Conservation (phyloP, 192 early-diverging fungal species). For the Rhizophlyctis rosea region DNA sequence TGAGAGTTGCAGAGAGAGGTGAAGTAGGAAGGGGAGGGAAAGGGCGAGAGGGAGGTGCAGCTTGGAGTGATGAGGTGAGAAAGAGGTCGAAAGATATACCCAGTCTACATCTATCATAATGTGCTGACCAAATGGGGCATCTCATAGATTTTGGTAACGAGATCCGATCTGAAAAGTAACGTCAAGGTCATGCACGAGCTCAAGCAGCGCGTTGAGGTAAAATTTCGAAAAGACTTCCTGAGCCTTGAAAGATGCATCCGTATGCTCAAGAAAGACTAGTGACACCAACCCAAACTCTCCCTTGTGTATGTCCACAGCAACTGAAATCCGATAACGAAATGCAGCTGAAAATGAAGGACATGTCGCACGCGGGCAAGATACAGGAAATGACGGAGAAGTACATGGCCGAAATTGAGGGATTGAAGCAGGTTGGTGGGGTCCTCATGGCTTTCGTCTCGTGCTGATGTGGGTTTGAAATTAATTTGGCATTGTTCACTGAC, state of each 20-base stretch:
- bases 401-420: conserved; percentile 42
- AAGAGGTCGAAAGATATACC: not conserved
- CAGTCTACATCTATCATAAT: too few species aligned
- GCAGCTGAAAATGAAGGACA: conserved; percentile 48
- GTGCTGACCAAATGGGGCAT: not conserved
- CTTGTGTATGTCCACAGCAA: conserved; percentile 25
- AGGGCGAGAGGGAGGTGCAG: conserved; percentile 44
- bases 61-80: conserved; percentile 50
- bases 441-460: too few species aligned
- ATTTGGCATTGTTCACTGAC: too few species aligned
- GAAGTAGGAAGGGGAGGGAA: conserved; percentile 31
- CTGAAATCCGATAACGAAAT: conserved; percentile 50
- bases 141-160: conserved; percentile 47
- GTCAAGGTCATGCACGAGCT: conserved; percentile 38
- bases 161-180: conserved; percentile 47
- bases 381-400: conserved; percentile 48
- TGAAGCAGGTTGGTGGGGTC: conserved; percentile 38
- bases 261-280: not conserved
- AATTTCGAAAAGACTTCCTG: not conserved
- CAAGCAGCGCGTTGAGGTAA: conserved; percentile 41
- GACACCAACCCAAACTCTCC: too few species aligned
- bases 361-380: conserved; percentile 44
- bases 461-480: too few species aligned
- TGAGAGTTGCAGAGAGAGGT: conserved; percentile 47
- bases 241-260: not conserved